Evolutionary conservation across 371 early-diverging fungal genomes (phyloP).

Genomic region (Mortierella sp.): DNA sequence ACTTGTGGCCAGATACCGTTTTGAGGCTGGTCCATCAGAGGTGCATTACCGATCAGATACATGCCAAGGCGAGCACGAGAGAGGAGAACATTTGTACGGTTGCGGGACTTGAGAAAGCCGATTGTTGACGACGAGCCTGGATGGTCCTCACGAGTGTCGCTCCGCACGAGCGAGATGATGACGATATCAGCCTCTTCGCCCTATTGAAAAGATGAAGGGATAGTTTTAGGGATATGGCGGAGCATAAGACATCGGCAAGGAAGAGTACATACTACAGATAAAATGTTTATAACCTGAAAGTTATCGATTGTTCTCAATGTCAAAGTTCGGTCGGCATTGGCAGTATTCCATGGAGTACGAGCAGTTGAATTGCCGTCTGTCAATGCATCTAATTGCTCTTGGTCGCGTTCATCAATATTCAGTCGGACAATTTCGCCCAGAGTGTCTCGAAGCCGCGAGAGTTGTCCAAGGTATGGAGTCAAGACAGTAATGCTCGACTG

Average conservation of each 20-base stretch:
- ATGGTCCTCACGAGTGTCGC: no score
- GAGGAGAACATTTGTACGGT: constrained; percentile 79
- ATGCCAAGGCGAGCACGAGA: constrained; percentile 67
- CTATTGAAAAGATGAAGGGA: constrained; percentile 37
- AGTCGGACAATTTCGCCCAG: constrained; percentile 3
- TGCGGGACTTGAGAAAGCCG: constrained; percentile 76
- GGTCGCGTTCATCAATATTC: constrained; percentile 34
- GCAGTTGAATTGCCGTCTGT: constrained; percentile 2
- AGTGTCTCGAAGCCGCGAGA: constrained; percentile 50
- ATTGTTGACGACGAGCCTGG: constrained; percentile 54
- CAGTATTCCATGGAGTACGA: not conserved
- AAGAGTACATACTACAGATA: no score
- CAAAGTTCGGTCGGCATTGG: not conserved
- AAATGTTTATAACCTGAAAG: no score
- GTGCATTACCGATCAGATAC: constrained; percentile 60
- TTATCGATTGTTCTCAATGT: not conserved
- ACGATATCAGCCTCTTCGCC: constrained; percentile 75
- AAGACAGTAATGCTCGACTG: constrained; percentile 58
- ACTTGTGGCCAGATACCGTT: constrained; percentile 45
- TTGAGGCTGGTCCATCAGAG: constrained; percentile 18
- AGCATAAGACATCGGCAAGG: not conserved
- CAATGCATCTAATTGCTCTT: constrained; percentile 4
- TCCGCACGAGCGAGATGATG: constrained; percentile 71
- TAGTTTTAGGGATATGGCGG: no score
- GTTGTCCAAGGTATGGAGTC: constrained; percentile 59